These are phyloP conservation scores for Spathaspora sp. DNA, from an alignment of 1,139 yeast genomes.

Conservation along the genomic window DNA sequence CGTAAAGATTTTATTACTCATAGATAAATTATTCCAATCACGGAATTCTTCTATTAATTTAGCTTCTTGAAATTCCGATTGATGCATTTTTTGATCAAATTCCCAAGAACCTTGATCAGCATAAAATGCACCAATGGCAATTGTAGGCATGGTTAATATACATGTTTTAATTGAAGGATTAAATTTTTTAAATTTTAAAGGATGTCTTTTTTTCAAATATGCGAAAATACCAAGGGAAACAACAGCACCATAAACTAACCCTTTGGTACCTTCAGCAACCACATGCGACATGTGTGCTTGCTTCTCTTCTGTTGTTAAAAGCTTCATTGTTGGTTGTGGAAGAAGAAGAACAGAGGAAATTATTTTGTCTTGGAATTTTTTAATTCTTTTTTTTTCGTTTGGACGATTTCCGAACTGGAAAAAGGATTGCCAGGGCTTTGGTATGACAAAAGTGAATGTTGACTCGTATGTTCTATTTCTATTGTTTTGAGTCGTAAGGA, in stretches of 20 bases:
- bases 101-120: slow-evolving; percentile 53
- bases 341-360: neutral
- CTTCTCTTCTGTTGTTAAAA: slow-evolving; percentile 39
- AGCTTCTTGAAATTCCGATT: slow-evolving; percentile 28
- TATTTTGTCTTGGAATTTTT: neutral
- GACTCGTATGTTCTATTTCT: too few relatives aligned
- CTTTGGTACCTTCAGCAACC: slow-evolving; percentile 39
- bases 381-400: neutral
- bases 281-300: slow-evolving; percentile 42
- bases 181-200: slow-evolving; percentile 34
- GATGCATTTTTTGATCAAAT: slow-evolving; percentile 42
- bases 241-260: slow-evolving; percentile 38
- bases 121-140: slow-evolving; percentile 39
- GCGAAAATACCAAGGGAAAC: slow-evolving; percentile 34
- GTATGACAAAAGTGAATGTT: neutral
- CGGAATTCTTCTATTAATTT: slow-evolving; percentile 47
- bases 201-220: slow-evolving; percentile 35
- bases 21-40: slow-evolving; percentile 50
- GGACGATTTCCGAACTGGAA: neutral
- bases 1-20: slow-evolving; percentile 45
- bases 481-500: too few relatives aligned
- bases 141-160: slow-evolving; percentile 42
- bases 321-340: slow-evolving; percentile 29
- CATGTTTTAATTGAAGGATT: slow-evolving; percentile 42
- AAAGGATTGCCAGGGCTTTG: neutral